These are phyloP conservation scores for Leucosporidium yakuticum DNA, from an alignment of 768 basidiomycete species.

Conservation along the genomic window DNA sequence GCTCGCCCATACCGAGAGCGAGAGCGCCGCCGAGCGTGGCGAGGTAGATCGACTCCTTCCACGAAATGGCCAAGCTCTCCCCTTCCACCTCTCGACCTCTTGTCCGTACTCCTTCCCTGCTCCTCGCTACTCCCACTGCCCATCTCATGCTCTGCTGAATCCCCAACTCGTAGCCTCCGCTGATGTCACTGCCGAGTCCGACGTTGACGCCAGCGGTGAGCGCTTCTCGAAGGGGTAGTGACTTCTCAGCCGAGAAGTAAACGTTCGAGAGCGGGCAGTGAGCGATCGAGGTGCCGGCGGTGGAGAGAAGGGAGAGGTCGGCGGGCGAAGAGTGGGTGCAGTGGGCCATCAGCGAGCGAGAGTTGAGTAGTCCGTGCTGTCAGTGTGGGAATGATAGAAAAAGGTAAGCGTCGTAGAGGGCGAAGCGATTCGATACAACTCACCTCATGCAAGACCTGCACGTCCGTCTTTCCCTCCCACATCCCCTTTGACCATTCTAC, in stretches of 20 bases:
- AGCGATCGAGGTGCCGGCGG: conserved; percentile 59
- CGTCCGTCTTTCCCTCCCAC: conserved; percentile 57
- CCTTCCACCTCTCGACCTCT: conserved; percentile 51
- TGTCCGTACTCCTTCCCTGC: conserved; percentile 52
- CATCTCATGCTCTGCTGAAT: conserved; percentile 75
- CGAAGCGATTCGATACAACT: conserved; percentile 5
- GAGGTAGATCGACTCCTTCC: conserved; percentile 74
- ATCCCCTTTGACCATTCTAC: conserved; percentile 63
- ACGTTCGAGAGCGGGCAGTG: conserved; percentile 85
- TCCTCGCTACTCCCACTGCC: conserved; percentile 64
- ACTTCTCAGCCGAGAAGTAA: conserved; percentile 68
- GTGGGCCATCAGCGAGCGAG: conserved; percentile 72
- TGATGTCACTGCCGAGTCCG: conserved; percentile 78
- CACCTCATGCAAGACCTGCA: conserved; percentile 69
- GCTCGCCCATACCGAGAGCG: conserved; percentile 55
- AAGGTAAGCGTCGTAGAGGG: too few relatives aligned
- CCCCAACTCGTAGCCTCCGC: conserved; percentile 75
- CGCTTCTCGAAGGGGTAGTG: conserved; percentile 67
- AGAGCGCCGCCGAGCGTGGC: conserved; percentile 72
- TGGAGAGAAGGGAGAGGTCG: conserved; percentile 53
- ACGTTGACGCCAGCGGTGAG: conserved; percentile 59
- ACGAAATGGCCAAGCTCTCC: conserved; percentile 56
- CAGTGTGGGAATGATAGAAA: background rate
- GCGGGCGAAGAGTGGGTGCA: conserved; percentile 68
- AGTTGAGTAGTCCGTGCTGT: conserved; percentile 59